These are phyloP conservation scores for Tetraselmis chui DNA, from an alignment of 139 green algal genomes.

Conservation along the genomic window DNA sequence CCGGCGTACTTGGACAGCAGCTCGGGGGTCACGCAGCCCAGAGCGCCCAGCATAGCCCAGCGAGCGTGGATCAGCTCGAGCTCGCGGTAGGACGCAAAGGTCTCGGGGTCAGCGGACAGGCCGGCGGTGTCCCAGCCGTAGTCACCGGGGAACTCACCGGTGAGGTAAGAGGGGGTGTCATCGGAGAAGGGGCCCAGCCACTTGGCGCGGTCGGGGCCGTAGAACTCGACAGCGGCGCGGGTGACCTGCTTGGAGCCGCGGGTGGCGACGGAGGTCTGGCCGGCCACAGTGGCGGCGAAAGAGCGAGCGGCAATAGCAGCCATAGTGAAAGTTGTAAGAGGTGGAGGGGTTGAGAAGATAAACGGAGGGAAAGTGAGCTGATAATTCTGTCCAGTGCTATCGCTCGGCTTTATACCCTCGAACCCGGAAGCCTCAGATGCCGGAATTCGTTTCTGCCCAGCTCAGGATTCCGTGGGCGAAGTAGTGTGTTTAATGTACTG, in stretches of 20 bases:
- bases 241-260: not conserved
- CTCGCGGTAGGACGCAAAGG: slow-evolving; percentile 71
- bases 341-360: not conserved
- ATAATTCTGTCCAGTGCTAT: no score
- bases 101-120: slow-evolving; percentile 88
- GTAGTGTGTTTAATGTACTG: no score
- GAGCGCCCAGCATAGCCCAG: slow-evolving; percentile 74
- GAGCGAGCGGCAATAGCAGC: not conserved
- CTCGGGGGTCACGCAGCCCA: slow-evolving; percentile 37
- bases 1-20: slow-evolving; percentile 31
- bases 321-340: not conserved
- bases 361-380: not conserved
- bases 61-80: slow-evolving; percentile 77
- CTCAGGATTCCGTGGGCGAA: no score
- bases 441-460: no score
- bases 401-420: no score
- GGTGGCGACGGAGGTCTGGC: not conserved
- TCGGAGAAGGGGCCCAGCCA: slow-evolving; percentile 83
- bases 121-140: slow-evolving; percentile 93
- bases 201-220: slow-evolving; percentile 78
- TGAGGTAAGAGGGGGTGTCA: slow-evolving; percentile 59
- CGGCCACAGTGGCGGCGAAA: not conserved
- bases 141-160: slow-evolving; percentile 84
- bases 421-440: no score
- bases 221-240: slow-evolving; percentile 37